A percentile compares a stretch with the other conserved stretches of the same genome.
phyloP scores from a whole-genome alignment of 371 early-diverging fungal genomes.

The Phascolomyces articulosus region DNA sequence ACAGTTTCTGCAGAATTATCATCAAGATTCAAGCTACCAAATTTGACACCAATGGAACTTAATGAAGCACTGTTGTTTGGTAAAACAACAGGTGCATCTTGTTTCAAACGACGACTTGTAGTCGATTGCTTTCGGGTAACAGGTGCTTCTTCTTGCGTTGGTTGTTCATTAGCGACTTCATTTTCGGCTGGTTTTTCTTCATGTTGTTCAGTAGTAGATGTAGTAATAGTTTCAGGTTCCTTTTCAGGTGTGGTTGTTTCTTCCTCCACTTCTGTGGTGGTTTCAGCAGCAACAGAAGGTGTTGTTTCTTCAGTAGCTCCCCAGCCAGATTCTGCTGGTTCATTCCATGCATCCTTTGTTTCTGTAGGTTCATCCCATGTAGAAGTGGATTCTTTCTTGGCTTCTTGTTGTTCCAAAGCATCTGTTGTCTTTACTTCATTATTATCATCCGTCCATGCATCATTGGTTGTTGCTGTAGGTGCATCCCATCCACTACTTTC shows the following conservation, averaged over 20 bases:
- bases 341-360: conserved; percentile 12
- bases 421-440: conserved; percentile 11
- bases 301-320: conserved; percentile 13
- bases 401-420: neutral
- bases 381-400: conserved; percentile 4
- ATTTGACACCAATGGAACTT: conserved; percentile 76
- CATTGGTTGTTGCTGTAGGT: conserved; percentile 16
- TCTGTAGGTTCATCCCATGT: conserved; percentile 10
- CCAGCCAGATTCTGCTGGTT: conserved; percentile 25
- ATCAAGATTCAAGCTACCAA: conserved; percentile 75
- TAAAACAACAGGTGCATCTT: conserved; percentile 89
- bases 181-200: neutral
- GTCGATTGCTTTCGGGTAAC: conserved; percentile 18
- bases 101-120: conserved; percentile 64
- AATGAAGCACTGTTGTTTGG: conserved; percentile 68
- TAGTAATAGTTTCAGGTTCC: conserved; percentile 12
- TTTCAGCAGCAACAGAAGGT: too few species aligned
- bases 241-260: neutral
- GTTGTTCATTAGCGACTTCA: conserved; percentile 8
- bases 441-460: conserved; percentile 14
- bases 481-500: conserved; percentile 20
- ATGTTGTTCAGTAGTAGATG: neutral
- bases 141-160: conserved; percentile 1
- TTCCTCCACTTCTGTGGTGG: neutral
- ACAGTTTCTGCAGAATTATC: conserved; percentile 28